Conservation (phyloP, 768 basidiomycete genomes). For the Tubosaeta sp. region DNA sequence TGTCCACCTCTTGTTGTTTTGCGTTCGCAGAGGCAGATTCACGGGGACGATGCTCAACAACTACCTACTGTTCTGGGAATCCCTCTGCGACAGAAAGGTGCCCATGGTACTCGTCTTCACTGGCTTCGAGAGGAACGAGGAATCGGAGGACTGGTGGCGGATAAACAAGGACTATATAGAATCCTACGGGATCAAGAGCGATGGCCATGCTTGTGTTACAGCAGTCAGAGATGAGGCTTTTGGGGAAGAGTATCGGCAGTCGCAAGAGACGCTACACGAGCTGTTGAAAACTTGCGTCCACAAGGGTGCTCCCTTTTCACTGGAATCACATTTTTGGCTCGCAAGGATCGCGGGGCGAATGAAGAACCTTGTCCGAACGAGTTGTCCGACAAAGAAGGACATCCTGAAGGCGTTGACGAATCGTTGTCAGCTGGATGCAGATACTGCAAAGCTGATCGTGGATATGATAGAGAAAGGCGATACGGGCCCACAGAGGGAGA, state of each 20-base stretch:
- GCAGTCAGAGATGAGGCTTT: conserved; percentile 19
- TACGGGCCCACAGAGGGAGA: too few species aligned
- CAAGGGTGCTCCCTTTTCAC: conserved; percentile 8
- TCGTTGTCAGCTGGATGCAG: conserved; percentile 25
- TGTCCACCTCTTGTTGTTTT: conserved; percentile 40
- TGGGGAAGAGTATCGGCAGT: conserved; percentile 18
- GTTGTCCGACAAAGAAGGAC: conserved; percentile 16
- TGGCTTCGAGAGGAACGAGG: conserved; percentile 33
- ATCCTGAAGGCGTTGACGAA: conserved; percentile 13
- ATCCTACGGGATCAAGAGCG: conserved; percentile 19
- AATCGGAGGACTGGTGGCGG: conserved; percentile 34
- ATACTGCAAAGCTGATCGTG: conserved; percentile 21
- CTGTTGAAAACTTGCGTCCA: conserved; percentile 18
- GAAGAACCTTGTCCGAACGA: conserved; percentile 14
- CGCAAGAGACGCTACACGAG: conserved; percentile 16
- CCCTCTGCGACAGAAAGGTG: conserved; percentile 35
- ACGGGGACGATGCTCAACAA: conserved; percentile 35
- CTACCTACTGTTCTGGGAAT: conserved; percentile 37
- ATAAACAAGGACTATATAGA: conserved; percentile 24
- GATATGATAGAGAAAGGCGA: conserved; percentile 15
- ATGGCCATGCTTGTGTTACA: conserved; percentile 30
- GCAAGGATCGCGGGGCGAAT: conserved; percentile 10
- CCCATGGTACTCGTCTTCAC: conserved; percentile 40
- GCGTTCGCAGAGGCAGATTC: conserved; percentile 38
- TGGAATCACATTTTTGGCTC: conserved; percentile 19